These are phyloP conservation scores for Cladophialophora psammophila DNA, from an alignment of 2,329 filamentous ascomycete species.

Conservation along the genomic window DNA sequence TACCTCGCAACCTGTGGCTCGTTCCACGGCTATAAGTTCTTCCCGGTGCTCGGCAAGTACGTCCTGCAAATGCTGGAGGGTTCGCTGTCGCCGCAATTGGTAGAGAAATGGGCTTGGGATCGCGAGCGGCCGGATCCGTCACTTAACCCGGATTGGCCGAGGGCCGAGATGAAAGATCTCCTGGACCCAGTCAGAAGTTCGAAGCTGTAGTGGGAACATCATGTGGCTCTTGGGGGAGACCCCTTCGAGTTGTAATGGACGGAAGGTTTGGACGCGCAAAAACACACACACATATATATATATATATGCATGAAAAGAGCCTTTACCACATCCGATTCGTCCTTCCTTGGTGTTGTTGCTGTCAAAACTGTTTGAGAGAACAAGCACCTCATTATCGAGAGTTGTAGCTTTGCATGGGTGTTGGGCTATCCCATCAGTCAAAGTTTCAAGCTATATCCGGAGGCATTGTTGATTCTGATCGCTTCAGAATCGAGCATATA, in stretches of 20 bases:
- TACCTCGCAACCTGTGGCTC: constrained; percentile 54
- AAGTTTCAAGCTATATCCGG: too few relatives aligned
- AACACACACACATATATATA: not conserved
- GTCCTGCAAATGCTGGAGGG: constrained; percentile 58
- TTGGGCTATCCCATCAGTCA: too few relatives aligned
- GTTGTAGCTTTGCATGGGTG: too few relatives aligned
- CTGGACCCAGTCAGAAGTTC: constrained; percentile 44
- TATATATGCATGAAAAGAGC: not conserved
- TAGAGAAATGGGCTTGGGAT: constrained; percentile 60
- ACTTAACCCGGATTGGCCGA: constrained; percentile 64
- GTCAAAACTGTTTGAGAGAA: too few relatives aligned
- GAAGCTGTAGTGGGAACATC: constrained; percentile 40
- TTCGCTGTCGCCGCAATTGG: constrained; percentile 50
- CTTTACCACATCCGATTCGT: too few relatives aligned
- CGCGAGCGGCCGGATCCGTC: constrained; percentile 63
- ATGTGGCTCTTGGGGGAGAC: not conserved
- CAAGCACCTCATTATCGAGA: too few relatives aligned
- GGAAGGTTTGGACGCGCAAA: not conserved
- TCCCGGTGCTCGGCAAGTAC: constrained; percentile 62
- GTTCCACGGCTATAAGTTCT: constrained; percentile 61
- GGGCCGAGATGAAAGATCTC: constrained; percentile 64
- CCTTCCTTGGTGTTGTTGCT: too few relatives aligned
- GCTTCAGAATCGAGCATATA: too few relatives aligned
- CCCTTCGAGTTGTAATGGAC: not conserved
- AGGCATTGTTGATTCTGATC: too few relatives aligned